phyloP scores from a whole-genome alignment of 257 asterid genomes.

The Penstemon davidsonii region DNA sequence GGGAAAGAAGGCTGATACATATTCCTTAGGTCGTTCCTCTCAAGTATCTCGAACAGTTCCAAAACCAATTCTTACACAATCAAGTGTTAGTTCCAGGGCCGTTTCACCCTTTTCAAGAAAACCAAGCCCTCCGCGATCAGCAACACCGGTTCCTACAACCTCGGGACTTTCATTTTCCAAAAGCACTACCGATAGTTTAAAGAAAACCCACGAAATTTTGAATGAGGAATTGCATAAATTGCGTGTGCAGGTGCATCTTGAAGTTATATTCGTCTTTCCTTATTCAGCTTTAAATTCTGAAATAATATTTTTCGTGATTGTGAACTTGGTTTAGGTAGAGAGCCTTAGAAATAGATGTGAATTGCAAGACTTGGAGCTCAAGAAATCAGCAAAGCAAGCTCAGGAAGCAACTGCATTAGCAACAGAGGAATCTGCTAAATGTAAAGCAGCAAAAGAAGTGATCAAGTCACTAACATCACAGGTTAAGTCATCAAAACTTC shows the following conservation, averaged over 20 bases:
- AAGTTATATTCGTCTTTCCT: not conserved
- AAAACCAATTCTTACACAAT: conserved; percentile 59
- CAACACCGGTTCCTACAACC: conserved; percentile 89
- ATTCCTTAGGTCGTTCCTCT: conserved; percentile 73
- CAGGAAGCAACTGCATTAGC: conserved; percentile 85
- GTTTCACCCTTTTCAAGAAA: conserved; percentile 93
- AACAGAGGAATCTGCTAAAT: conserved; percentile 86
- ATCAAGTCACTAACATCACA: conserved; percentile 88
- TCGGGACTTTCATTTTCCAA: conserved; percentile 84
- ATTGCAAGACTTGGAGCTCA: conserved; percentile 72
- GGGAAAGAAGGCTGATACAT: conserved; percentile 72
- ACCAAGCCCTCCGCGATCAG: conserved; percentile 87
- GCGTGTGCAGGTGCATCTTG: conserved; percentile 64
- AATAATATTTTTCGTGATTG: conserved; percentile 5
- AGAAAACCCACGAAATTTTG: conserved; percentile 79
- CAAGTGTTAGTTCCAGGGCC: conserved; percentile 75
- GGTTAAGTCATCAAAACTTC: conserved; percentile 39
- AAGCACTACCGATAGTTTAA: conserved; percentile 74
- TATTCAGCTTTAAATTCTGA: conserved; percentile 17
- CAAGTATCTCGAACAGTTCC: conserved; percentile 72
- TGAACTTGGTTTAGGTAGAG: conserved; percentile 51
- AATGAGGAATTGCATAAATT: conserved; percentile 82
- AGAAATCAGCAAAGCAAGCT: conserved; percentile 66
- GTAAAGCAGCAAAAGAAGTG: conserved; percentile 95
- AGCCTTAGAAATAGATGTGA: conserved; percentile 72